Conservation (phyloP, 805 yeast genomes). For the Yarrowia alimentaria region DNA sequence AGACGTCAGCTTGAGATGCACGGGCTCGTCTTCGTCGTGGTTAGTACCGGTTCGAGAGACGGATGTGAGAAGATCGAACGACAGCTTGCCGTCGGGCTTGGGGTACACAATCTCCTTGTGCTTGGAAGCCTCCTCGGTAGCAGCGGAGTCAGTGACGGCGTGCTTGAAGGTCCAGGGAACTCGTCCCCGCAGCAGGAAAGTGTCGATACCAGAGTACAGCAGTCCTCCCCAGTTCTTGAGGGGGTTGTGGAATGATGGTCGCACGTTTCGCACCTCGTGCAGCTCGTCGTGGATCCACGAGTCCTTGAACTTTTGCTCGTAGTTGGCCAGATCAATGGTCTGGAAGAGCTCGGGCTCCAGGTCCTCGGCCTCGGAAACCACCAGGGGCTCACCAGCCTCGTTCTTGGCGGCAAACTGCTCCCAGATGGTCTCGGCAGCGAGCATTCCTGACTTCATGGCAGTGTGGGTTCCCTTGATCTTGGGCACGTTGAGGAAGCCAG, state of each 20-base stretch:
- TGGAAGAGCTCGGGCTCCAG: conserved; percentile 35
- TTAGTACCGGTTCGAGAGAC: conserved; percentile 95
- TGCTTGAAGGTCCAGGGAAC: conserved; percentile 86
- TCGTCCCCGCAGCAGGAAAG: conserved; percentile 72
- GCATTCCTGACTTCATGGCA: conserved; percentile 92
- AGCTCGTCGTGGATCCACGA: conserved; percentile 90
- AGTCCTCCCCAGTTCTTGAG: conserved; percentile 82
- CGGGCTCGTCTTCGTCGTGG: conserved; percentile 91
- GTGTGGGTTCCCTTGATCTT: conserved; percentile 97
- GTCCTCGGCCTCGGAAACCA: conserved; percentile 43
- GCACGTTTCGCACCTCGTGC: conserved; percentile 77
- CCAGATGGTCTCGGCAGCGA: conserved; percentile 86
- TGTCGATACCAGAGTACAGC: conserved; percentile 76
- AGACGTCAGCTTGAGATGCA: conserved; percentile 65
- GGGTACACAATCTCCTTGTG: conserved; percentile 80
- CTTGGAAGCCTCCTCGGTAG: conserved; percentile 65
- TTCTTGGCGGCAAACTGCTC: conserved; percentile 43
- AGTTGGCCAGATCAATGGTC: conserved; percentile 45
- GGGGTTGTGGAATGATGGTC: conserved; percentile 82
- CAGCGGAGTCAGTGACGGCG: conserved; percentile 64
- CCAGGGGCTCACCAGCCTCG: conserved; percentile 36
- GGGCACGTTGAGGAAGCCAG: conserved; percentile 97
- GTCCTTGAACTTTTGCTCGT: conserved; percentile 60
- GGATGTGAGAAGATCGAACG: conserved; percentile 91
- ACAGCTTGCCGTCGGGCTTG: conserved; percentile 89